These are phyloP conservation scores for Pleurotus tuoliensis DNA, from an alignment of 768 basidiomycete species.

Conservation along the genomic window DNA sequence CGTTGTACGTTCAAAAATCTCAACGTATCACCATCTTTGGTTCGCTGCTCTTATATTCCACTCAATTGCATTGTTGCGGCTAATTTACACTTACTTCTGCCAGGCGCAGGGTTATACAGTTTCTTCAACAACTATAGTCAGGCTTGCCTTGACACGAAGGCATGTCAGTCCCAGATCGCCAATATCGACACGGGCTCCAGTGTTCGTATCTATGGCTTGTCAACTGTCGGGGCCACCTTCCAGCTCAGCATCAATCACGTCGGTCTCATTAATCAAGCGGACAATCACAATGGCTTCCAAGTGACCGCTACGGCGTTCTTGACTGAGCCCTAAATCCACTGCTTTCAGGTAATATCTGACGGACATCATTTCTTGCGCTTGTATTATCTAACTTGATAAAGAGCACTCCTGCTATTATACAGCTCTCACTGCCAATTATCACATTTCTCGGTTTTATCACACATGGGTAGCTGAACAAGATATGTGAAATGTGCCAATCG, in stretches of 20 bases:
- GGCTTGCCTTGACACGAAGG: constrained; percentile 36
- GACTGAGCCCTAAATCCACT: neutral
- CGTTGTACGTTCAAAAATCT: constrained; percentile 45
- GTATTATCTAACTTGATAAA: no score
- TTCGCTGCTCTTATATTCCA: constrained; percentile 17
- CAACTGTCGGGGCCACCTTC: constrained; percentile 50
- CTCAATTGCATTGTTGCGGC: neutral
- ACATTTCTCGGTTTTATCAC: no score
- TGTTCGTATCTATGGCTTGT: constrained; percentile 50
- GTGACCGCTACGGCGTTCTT: constrained; percentile 3
- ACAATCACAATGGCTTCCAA: constrained; percentile 50
- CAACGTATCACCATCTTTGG: constrained; percentile 60
- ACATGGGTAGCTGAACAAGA: no score
- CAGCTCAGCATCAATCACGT: constrained; percentile 45
- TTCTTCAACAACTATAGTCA: constrained; percentile 64
- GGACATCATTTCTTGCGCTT: no score
- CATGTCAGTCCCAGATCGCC: constrained; percentile 56
- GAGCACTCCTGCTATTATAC: no score
- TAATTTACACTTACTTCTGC: neutral
- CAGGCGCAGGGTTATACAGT: constrained; percentile 65
- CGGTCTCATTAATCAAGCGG: constrained; percentile 43
- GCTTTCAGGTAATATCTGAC: no score
- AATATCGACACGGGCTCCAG: constrained; percentile 46
- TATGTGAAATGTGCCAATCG: no score
- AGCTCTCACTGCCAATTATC: no score